Evolutionary conservation across 1,139 yeast genomes (phyloP).

Genomic region (Ogataea hybrid): DNA sequence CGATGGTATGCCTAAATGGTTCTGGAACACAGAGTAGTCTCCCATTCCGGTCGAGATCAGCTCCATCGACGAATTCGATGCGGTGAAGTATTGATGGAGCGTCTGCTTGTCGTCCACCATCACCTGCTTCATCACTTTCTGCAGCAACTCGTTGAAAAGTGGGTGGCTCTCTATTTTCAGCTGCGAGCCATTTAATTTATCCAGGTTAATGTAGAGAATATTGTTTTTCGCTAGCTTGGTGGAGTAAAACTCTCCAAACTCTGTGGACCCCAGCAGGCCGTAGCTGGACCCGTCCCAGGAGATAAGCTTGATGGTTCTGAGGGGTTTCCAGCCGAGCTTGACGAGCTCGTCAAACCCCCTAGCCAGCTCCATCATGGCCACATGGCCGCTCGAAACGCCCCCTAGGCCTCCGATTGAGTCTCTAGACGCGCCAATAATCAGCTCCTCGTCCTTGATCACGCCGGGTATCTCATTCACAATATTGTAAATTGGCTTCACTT

Average conservation of each 20-base stretch:
- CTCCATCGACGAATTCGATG: slow-evolving; percentile 27
- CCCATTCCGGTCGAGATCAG: slow-evolving; percentile 37
- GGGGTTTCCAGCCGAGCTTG: slow-evolving; percentile 51
- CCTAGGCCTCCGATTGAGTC: slow-evolving; percentile 46
- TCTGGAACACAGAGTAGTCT: slow-evolving; percentile 46
- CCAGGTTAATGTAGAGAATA: slow-evolving; percentile 46
- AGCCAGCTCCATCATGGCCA: slow-evolving; percentile 43
- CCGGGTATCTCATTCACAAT: slow-evolving; percentile 49
- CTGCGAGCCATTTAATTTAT: slow-evolving; percentile 41
- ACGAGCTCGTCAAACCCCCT: slow-evolving; percentile 40
- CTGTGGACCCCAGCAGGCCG: slow-evolving; percentile 49
- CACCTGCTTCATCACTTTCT: slow-evolving; percentile 36
- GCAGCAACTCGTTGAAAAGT: slow-evolving; percentile 36
- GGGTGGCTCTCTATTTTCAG: slow-evolving; percentile 42
- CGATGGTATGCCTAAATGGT: slow-evolving; percentile 50
- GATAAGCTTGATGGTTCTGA: slow-evolving; percentile 47
- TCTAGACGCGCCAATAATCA: slow-evolving; percentile 48
- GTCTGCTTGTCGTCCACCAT: slow-evolving; percentile 31
- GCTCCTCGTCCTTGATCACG: slow-evolving; percentile 42
- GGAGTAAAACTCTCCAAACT: slow-evolving; percentile 42
- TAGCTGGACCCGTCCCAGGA: slow-evolving; percentile 53
- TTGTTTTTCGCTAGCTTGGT: slow-evolving; percentile 33
- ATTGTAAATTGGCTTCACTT: slow-evolving; percentile 39
- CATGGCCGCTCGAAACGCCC: slow-evolving; percentile 43
- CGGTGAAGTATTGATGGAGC: slow-evolving; percentile 36